Conservation (phyloP, 164 flowering plant genomes). For the Dillenia turbinata region DNA sequence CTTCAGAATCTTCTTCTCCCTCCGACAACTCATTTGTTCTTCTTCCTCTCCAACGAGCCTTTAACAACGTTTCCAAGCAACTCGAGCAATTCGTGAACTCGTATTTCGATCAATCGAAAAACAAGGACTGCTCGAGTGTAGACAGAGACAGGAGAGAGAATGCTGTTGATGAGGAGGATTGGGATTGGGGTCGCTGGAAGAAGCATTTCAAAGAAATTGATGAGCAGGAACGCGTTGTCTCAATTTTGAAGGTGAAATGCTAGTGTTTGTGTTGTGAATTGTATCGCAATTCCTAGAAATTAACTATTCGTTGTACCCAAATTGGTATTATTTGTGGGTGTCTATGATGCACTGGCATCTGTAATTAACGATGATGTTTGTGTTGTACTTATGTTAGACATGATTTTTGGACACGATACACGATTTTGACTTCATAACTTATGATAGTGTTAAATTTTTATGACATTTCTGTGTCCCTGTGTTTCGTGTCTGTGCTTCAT, state of each 20-base stretch:
- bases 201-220: slow-evolving; percentile 71
- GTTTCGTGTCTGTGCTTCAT: too few relatives aligned
- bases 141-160: slow-evolving; percentile 3
- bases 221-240: slow-evolving; percentile 60
- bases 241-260: slow-evolving; percentile 62
- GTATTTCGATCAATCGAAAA: slow-evolving; percentile 14
- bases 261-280: too few relatives aligned
- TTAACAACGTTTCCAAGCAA: slow-evolving; percentile 31
- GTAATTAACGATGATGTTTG: too few relatives aligned
- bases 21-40: slow-evolving; percentile 47
- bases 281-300: too few relatives aligned
- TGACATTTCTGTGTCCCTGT: too few relatives aligned
- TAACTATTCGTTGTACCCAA: too few relatives aligned
- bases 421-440: too few relatives aligned
- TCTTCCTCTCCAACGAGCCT: slow-evolving; percentile 33
- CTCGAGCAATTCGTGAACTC: slow-evolving; percentile 40
- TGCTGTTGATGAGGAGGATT: slow-evolving; percentile 27
- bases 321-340: too few relatives aligned
- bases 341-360: too few relatives aligned
- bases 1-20: slow-evolving; percentile 20
- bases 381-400: too few relatives aligned
- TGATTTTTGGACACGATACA: too few relatives aligned
- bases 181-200: slow-evolving; percentile 97
- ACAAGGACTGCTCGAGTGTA: background rate
- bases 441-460: too few relatives aligned